Evolutionary conservation across 2,329 filamentous ascomycete species (phyloP).

Genomic region (Rhinocladiella similis): DNA sequence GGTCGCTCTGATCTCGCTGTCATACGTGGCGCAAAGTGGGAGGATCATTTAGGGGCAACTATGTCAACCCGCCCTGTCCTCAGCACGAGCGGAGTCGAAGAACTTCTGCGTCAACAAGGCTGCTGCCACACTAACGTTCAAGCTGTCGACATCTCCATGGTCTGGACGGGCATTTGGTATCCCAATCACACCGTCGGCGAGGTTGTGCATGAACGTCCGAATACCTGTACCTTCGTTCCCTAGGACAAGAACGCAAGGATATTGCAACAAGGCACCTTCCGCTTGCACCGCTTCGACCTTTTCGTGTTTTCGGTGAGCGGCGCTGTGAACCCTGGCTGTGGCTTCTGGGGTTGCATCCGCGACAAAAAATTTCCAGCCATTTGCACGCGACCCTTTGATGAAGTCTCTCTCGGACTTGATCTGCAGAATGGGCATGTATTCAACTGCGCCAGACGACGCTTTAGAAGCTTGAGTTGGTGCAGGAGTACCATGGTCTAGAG

Average conservation of each 20-base stretch:
- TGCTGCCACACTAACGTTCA: constrained; percentile 90
- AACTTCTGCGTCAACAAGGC: constrained; percentile 38
- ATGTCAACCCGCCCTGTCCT: not conserved
- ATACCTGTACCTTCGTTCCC: constrained; percentile 80
- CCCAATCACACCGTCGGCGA: constrained; percentile 64
- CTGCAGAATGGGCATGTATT: constrained; percentile 73
- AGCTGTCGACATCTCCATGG: constrained; percentile 68
- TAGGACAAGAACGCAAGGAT: constrained; percentile 77
- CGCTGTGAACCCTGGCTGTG: constrained; percentile 1
- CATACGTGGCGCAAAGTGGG: too few relatives aligned
- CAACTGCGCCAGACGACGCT: constrained; percentile 82
- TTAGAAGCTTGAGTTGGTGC: constrained; percentile 79
- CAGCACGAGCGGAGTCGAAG: constrained; percentile 14
- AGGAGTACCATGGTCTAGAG: constrained; percentile 70
- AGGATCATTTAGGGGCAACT: not conserved
- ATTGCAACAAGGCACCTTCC: constrained; percentile 46
- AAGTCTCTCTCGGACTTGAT: constrained; percentile 69
- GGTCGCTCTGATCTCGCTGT: too few relatives aligned
- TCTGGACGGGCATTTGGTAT: constrained; percentile 58
- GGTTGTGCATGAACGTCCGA: constrained; percentile 60
- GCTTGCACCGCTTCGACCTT: constrained; percentile 6
- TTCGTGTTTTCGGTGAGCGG: not conserved
- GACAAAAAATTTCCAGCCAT: constrained; percentile 83
- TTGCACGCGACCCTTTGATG: constrained; percentile 63
- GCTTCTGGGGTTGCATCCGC: constrained; percentile 56